A percentile compares a stretch with the other conserved stretches of the same genome.
phyloP scores from a whole-genome alignment of 2,329 filamentous ascomycete genomes.

The Fusarium keratoplasticum region DNA sequence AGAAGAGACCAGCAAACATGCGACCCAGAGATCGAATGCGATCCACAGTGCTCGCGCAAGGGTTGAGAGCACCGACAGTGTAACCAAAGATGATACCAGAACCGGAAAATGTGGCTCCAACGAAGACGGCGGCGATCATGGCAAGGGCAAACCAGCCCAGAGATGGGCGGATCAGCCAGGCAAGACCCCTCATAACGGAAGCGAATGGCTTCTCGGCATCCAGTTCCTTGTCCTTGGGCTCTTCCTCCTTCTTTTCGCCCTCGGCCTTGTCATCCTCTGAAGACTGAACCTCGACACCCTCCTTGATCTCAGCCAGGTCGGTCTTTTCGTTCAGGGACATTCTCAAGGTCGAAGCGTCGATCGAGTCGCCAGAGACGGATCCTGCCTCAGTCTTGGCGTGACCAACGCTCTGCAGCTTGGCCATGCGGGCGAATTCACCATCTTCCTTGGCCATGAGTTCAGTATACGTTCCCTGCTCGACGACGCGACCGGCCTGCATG shows the following conservation, averaged over 20 bases:
- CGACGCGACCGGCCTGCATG: constrained; percentile 67
- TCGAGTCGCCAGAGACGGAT: constrained; percentile 42
- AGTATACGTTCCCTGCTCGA: constrained; percentile 73
- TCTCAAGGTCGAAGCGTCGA: constrained; percentile 31
- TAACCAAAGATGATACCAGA: constrained; percentile 64
- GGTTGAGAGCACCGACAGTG: constrained; percentile 58
- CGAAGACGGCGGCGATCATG: constrained; percentile 58
- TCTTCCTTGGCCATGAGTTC: constrained; percentile 65
- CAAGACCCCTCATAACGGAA: constrained; percentile 52
- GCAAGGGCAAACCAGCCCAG: constrained; percentile 54
- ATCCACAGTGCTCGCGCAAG: constrained; percentile 53
- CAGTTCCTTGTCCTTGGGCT: constrained; percentile 49
- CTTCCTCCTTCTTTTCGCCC: constrained; percentile 22
- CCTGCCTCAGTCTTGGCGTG: constrained; percentile 40
- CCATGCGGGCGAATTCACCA: constrained; percentile 64
- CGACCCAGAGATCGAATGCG: constrained; percentile 52
- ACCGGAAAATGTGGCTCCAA: constrained; percentile 64
- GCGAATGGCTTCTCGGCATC: constrained; percentile 53
- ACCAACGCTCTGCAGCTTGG: constrained; percentile 56
- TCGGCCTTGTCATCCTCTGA: constrained; percentile 2
- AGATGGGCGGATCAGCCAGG: constrained; percentile 53
- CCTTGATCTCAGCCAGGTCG: constrained; percentile 17
- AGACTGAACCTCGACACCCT: constrained; percentile 2
- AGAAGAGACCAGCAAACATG: constrained; percentile 67
- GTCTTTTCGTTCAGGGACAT: constrained; percentile 16